Evolutionary conservation across 108 stramenopile genomes (phyloP).

Genomic region (Cyclotella baltica): DNA sequence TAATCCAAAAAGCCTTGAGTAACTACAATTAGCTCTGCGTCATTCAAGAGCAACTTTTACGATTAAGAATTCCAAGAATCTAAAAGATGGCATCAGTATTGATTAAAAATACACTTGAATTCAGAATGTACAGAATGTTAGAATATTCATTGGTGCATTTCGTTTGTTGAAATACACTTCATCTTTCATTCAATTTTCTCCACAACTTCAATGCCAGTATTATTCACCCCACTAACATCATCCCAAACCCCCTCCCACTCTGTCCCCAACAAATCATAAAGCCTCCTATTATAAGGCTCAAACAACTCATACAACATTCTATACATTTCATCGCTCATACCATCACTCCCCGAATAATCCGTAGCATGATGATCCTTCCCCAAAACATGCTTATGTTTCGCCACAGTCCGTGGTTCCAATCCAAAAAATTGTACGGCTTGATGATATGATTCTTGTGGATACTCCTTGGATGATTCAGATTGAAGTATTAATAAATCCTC

Average conservation of each 20-base stretch:
- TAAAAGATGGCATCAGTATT: too few relatives aligned
- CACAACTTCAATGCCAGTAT: not conserved
- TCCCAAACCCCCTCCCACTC: constrained; percentile 38
- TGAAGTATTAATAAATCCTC: constrained; percentile 19
- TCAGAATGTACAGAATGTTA: too few relatives aligned
- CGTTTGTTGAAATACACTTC: too few relatives aligned
- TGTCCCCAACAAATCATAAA: constrained; percentile 20
- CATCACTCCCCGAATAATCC: constrained; percentile 18
- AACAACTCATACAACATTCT: constrained; percentile 20
- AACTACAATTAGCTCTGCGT: too few relatives aligned
- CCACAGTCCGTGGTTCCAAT: constrained; percentile 1
- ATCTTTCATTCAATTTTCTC: too few relatives aligned
- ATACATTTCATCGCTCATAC: constrained; percentile 20
- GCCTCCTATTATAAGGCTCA: constrained; percentile 28
- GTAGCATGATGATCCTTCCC: constrained; percentile 28
- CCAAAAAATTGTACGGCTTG: constrained; percentile 22
- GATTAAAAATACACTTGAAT: too few relatives aligned
- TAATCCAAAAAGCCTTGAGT: too few relatives aligned
- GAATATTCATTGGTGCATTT: too few relatives aligned
- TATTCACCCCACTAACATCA: not conserved
- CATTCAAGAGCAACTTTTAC: too few relatives aligned
- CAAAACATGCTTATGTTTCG: constrained; percentile 2
- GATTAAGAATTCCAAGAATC: too few relatives aligned
- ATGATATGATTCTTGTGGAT: constrained; percentile 22
- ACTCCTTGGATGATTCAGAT: constrained; percentile 22